These are phyloP conservation scores for Abrus precatorius DNA, from an alignment of 306 rosid species.

Conservation along the genomic window DNA sequence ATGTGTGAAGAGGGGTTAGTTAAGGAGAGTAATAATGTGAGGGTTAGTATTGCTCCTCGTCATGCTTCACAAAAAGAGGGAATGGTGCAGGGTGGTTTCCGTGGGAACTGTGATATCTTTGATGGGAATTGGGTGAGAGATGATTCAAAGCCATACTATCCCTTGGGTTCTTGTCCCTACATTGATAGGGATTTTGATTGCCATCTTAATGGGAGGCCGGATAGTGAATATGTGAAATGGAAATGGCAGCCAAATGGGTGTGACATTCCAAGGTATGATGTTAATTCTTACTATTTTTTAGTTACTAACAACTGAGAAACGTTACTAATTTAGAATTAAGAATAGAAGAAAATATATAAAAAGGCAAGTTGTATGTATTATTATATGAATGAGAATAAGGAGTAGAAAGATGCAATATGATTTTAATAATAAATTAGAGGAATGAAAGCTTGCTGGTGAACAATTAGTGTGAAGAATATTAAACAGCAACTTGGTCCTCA, in stretches of 20 bases:
- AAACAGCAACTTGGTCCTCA: conserved; percentile 8
- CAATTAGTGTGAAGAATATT: conserved; percentile 25
- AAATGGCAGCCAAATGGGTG: conserved; percentile 93
- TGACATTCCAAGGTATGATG: conserved; percentile 82
- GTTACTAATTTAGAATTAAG: not conserved
- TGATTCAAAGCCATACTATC: conserved; percentile 86
- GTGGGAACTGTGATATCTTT: conserved; percentile 70
- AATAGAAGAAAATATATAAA: not conserved
- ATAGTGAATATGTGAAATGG: conserved; percentile 78
- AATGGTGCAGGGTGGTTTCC: conserved; percentile 32
- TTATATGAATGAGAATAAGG: not conserved
- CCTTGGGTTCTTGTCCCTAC: conserved; percentile 84
- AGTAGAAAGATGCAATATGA: not conserved
- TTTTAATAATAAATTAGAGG: not conserved
- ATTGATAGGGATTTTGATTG: conserved; percentile 86
- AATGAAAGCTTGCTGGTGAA: conserved; percentile 19
- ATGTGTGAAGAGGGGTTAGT: conserved; percentile 26
- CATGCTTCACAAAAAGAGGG: conserved; percentile 17
- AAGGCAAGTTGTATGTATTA: conserved; percentile 18
- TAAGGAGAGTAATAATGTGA: conserved; percentile 19
- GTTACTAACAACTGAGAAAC: not conserved
- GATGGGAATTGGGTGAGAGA: conserved; percentile 89
- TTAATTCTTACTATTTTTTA: conserved; percentile 11
- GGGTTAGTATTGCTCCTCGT: not conserved
- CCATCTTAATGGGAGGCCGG: conserved; percentile 83